Conservation (phyloP, 2,329 filamentous ascomycete species). For the Tolypocladium cylindrosporum region DNA sequence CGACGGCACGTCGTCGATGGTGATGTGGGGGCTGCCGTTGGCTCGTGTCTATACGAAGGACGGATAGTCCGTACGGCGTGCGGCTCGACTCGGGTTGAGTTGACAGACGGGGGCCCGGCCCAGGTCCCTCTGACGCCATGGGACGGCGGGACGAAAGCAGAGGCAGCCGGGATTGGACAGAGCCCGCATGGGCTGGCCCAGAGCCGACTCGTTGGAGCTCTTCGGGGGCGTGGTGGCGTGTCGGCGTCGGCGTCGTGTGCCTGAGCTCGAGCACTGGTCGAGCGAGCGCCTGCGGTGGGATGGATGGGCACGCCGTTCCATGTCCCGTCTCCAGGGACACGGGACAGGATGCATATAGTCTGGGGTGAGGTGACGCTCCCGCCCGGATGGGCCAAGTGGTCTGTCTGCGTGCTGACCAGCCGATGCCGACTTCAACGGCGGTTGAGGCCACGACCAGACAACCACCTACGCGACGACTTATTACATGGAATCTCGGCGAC, state of each 20-base stretch:
- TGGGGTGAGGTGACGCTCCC: neutral
- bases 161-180: neutral
- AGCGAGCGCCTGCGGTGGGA: neutral
- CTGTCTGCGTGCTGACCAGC: neutral
- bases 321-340: neutral
- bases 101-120: neutral
- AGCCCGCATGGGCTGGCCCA: neutral
- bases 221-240: neutral
- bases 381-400: neutral
- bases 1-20: neutral
- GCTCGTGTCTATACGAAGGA: neutral
- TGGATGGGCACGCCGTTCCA: neutral
- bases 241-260: neutral
- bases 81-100: neutral
- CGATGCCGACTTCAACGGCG: neutral
- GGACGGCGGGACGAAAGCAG: neutral
- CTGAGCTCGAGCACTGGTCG: neutral
- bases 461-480: neutral
- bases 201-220: neutral
- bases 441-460: neutral
- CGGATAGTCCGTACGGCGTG: neutral
- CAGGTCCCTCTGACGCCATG: neutral
- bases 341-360: neutral
- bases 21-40: neutral
- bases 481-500: neutral